Evolutionary conservation across 768 basidiomycete genomes (phyloP).

Genomic region (Rhodocollybia butyracea): DNA sequence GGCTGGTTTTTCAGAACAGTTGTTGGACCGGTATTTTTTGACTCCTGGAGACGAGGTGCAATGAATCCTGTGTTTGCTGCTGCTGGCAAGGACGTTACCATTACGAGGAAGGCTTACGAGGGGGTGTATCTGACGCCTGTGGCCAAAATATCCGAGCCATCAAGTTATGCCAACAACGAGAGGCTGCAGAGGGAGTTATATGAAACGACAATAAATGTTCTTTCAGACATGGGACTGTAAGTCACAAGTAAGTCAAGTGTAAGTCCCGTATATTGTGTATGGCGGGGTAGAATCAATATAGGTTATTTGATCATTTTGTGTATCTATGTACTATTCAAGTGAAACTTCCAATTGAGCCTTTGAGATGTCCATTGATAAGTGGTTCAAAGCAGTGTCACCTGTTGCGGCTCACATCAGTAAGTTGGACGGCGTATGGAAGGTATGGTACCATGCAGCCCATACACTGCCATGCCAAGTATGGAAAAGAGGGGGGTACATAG

Average conservation of each 20-base stretch:
- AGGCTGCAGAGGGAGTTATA: slow-evolving; percentile 26
- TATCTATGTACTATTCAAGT: no score
- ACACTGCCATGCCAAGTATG: no score
- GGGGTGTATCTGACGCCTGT: slow-evolving; percentile 28
- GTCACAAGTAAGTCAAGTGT: no score
- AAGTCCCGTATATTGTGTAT: background rate
- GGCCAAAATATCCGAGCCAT: slow-evolving; percentile 12
- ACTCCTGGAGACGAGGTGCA: slow-evolving; percentile 19
- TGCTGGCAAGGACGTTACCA: slow-evolving; percentile 19
- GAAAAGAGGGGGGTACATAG: no score
- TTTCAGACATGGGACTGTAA: slow-evolving; percentile 16
- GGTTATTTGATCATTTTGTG: no score
- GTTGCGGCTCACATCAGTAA: no score
- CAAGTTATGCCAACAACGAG: slow-evolving; percentile 15
- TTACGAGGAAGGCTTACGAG: slow-evolving; percentile 18
- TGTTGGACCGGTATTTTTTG: slow-evolving; percentile 16
- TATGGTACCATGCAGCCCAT: no score
- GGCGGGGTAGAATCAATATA: no score
- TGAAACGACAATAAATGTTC: slow-evolving; percentile 21
- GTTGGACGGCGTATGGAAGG: no score
- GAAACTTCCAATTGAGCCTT: no score
- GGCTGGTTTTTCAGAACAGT: slow-evolving; percentile 18
- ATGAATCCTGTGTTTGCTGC: slow-evolving; percentile 27
- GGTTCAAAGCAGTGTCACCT: no score
- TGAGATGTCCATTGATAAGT: no score